Evolutionary conservation across 2,329 filamentous ascomycete species (phyloP), one percentile per base, ranked within the genome.

Genomic region (Claviceps humidiphila): DNA sequence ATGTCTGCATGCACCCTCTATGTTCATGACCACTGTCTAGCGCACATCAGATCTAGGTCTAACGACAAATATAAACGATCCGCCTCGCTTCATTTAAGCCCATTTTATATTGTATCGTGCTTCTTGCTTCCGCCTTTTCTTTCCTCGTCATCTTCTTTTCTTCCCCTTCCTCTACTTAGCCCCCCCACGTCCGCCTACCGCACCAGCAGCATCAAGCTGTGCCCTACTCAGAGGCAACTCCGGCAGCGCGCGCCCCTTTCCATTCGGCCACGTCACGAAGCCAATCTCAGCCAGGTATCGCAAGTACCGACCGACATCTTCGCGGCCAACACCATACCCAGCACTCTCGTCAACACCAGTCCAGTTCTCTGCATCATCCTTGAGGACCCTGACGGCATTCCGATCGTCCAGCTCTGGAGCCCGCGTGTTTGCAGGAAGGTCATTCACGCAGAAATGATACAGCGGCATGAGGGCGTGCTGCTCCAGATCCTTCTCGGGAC

Each of bases 371-470:
- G 73, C 73, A 60, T 90, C 84, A 3, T 75, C 74, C 62, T 77
- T 77, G 24, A 94, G 73, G 0, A 83, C 77, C 2, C 71, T 69
- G 1, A 78, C 74, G 0, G 87, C 80, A 61, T 93, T 89, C 3
- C 60, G 39, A 45, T 61, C 84, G 56, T 85, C 80, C 13, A 53
- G 72, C 60, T 85, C 82, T 0, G 84, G 84, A 0, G 84, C 83
- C 53, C 79, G 80, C 38, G 83, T 86, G 57, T 80, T 80, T 30
- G 74, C 74, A 0, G 84, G 85, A 4, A 89, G 71, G 63, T 88
- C 79, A 4, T 76, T 78, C 1, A 79, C 81, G 22, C 34, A 43
- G 66, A 89, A 85, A 64, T 89, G 84, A 63, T 82, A 86, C 3
- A 89, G 77, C 1, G 84, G 84, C 66, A 85, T 61, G 11, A 66